These are phyloP conservation scores for Inga leiocalycina DNA, from an alignment of 306 rosid species.

Conservation along the genomic window DNA sequence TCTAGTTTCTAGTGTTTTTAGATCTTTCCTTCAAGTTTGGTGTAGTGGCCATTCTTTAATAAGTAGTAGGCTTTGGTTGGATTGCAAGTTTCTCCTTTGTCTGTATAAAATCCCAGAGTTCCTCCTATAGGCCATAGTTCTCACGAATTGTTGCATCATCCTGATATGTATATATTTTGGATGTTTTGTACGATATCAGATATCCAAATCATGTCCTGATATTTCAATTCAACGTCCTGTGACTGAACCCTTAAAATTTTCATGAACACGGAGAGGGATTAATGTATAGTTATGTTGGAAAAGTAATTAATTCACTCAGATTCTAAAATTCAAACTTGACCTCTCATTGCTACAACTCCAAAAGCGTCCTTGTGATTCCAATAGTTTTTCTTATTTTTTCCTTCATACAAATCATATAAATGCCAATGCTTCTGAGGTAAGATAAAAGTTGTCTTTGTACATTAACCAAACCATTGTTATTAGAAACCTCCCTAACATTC, in stretches of 20 bases:
- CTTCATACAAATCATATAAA: no score
- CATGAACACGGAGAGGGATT: neutral
- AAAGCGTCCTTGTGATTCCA: no score
- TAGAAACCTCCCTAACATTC: neutral
- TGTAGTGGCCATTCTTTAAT: neutral
- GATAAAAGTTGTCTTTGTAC: neutral
- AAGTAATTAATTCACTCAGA: no score
- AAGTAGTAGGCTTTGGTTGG: slow-evolving; percentile 10
- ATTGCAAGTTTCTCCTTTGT: neutral
- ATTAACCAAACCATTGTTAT: neutral
- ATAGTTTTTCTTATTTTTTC: no score
- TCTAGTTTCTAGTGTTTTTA: neutral
- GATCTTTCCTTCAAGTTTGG: neutral
- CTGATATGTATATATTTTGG: neutral
- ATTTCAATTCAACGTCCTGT: neutral
- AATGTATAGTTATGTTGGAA: no score
- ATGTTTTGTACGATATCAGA: neutral
- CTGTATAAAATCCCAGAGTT: slow-evolving; percentile 2
- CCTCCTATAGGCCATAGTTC: neutral
- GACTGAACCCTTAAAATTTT: neutral
- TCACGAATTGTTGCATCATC: neutral
- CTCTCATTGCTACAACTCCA: no score
- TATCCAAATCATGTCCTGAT: neutral
- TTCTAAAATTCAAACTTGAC: no score
- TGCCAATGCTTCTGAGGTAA: no score